Percentiles rank a stretch among this genome's conserved stretches.
phyloP scores from a whole-genome alignment of 495 filamentous ascomycete genomes.

The Penicillium paxilli region DNA sequence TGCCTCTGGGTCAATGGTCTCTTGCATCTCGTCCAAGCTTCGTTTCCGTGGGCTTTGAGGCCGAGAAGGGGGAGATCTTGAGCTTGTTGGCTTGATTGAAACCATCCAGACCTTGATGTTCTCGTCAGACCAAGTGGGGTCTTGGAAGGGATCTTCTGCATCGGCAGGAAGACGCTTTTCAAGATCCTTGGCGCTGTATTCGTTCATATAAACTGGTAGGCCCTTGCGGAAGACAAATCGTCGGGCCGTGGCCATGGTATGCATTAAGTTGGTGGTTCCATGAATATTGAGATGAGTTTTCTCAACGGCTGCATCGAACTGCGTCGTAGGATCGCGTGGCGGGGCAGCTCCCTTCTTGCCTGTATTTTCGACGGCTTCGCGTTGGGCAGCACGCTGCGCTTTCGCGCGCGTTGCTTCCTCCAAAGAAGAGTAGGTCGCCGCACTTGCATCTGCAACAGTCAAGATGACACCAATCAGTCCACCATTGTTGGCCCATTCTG shows the following conservation, averaged over 20 bases:
- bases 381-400: constrained; percentile 25
- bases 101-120: constrained; percentile 84
- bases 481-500: constrained; percentile 73
- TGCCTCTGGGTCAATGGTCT: constrained; percentile 19
- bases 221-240: constrained; percentile 86
- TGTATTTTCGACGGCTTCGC: constrained; percentile 10
- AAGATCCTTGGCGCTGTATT: constrained; percentile 54
- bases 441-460: constrained; percentile 67
- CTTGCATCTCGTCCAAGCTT: constrained; percentile 57
- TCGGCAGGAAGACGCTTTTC: constrained; percentile 12
- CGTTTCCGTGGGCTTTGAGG: constrained; percentile 56
- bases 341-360: constrained; percentile 13
- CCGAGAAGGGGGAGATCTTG: constrained; percentile 1
- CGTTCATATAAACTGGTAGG: constrained; percentile 65
- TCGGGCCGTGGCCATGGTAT: constrained; percentile 78
- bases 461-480: constrained; percentile 84
- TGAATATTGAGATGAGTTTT: constrained; percentile 61
- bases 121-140: constrained; percentile 71
- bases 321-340: not conserved
- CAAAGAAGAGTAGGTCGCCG: constrained; percentile 27
- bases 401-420: constrained; percentile 25
- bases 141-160: constrained; percentile 36
- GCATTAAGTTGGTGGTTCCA: constrained; percentile 73
- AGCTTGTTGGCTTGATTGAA: constrained; percentile 45
- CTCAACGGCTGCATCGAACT: not conserved